Evolutionary conservation across 192 early-diverging fungal genomes (phyloP).

Genomic region (Coemansia sp.): DNA sequence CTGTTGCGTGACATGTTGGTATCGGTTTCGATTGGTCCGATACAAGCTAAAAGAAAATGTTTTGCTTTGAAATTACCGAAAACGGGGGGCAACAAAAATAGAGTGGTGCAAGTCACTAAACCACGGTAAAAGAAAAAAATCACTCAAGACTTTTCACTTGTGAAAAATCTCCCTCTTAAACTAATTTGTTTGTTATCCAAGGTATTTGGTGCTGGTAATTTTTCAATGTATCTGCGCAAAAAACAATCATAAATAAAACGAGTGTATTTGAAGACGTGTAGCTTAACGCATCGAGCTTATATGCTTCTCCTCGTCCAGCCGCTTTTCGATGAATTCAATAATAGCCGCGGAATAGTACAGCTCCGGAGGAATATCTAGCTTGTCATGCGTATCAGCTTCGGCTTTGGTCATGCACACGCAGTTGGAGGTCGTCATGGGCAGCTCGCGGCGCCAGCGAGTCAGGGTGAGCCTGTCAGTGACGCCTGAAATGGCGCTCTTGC

Average conservation of each 20-base stretch:
- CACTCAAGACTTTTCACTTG: too few relatives aligned
- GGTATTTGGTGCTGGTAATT: too few relatives aligned
- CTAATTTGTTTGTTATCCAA: too few relatives aligned
- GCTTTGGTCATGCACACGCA: slow-evolving; percentile 80
- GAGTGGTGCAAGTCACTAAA: too few relatives aligned
- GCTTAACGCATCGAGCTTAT: slow-evolving; percentile 38
- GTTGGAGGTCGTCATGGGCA: slow-evolving; percentile 71
- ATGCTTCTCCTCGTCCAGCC: slow-evolving; percentile 39
- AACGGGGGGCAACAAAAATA: too few relatives aligned
- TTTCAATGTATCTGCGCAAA: too few relatives aligned
- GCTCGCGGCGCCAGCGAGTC: slow-evolving; percentile 69
- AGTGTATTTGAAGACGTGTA: slow-evolving; percentile 7
- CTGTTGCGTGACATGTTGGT: too few relatives aligned
- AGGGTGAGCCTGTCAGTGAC: slow-evolving; percentile 70
- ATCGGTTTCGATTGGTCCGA: too few relatives aligned
- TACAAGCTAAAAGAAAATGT: too few relatives aligned
- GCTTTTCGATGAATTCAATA: slow-evolving; percentile 27
- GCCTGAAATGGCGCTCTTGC: slow-evolving; percentile 74
- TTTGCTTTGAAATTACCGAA: too few relatives aligned
- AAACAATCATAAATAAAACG: not conserved
- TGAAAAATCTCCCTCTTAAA: too few relatives aligned
- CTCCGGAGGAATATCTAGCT: slow-evolving; percentile 26
- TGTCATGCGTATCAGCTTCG: slow-evolving; percentile 63
- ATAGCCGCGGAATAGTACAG: slow-evolving; percentile 36
- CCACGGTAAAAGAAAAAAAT: too few relatives aligned